phyloP scores from a whole-genome alignment of 1,139 yeast genomes.

The Suhomyces anneliseae region DNA sequence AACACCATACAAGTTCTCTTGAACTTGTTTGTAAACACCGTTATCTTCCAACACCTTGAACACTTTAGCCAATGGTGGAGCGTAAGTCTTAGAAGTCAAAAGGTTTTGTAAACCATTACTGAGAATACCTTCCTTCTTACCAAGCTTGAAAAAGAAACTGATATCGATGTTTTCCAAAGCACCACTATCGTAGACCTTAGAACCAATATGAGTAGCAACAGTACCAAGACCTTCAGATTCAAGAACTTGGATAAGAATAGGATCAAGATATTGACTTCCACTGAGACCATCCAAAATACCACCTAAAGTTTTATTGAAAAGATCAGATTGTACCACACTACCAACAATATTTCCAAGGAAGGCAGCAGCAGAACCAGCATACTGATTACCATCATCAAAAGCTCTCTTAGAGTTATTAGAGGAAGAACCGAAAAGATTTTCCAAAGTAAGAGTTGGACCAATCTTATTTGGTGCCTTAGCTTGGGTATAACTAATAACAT shows the following conservation, averaged over 20 bases:
- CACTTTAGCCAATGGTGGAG: slow-evolving; percentile 35
- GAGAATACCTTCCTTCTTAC: slow-evolving; percentile 27
- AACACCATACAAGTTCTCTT: slow-evolving; percentile 36
- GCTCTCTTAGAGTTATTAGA: slow-evolving; percentile 9
- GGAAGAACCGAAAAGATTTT: slow-evolving; percentile 11
- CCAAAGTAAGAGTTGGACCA: slow-evolving; percentile 8
- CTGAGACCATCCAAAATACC: slow-evolving; percentile 34
- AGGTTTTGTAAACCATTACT: slow-evolving; percentile 25
- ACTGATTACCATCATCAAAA: slow-evolving; percentile 15
- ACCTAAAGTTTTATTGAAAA: slow-evolving; percentile 25
- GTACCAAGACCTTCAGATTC: slow-evolving; percentile 28
- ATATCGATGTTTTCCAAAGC: slow-evolving; percentile 33
- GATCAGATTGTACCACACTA: slow-evolving; percentile 26
- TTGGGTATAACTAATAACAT: slow-evolving; percentile 26
- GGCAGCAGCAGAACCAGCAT: slow-evolving; percentile 34
- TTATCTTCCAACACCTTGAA: slow-evolving; percentile 33
- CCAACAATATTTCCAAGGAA: slow-evolving; percentile 36
- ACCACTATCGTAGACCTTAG: slow-evolving; percentile 34
- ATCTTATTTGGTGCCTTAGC: slow-evolving; percentile 19
- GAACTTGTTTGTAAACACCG: slow-evolving; percentile 36
- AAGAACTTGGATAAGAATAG: slow-evolving; percentile 28
- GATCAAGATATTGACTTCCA: slow-evolving; percentile 31
- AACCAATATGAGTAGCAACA: slow-evolving; percentile 24
- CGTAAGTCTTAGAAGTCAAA: slow-evolving; percentile 31
- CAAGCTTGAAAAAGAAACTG: slow-evolving; percentile 20